Evolutionary conservation across 768 basidiomycete genomes (phyloP).

Genomic region (Leccinum imitatum): DNA sequence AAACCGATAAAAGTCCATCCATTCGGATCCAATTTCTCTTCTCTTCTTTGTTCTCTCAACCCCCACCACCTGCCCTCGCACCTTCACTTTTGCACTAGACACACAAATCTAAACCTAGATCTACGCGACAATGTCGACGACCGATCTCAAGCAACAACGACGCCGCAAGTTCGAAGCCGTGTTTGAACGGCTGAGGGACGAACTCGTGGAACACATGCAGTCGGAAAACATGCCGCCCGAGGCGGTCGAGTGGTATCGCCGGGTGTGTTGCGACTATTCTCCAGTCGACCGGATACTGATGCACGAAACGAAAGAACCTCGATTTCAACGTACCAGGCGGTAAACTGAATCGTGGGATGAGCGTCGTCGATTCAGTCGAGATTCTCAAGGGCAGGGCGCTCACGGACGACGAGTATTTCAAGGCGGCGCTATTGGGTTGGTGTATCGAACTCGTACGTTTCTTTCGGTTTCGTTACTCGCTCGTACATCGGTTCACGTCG

Average conservation of each 20-base stretch:
- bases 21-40: not conserved
- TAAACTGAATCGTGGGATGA: conserved; percentile 96
- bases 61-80: not conserved
- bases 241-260: conserved; percentile 71
- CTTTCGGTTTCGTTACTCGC: not conserved
- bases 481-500: not conserved
- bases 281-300: conserved; percentile 64
- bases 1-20: not conserved
- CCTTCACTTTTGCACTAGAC: not conserved
- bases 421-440: conserved; percentile 91
- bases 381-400: conserved; percentile 75
- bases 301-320: conserved; percentile 73
- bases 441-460: conserved; percentile 85
- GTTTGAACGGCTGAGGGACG: conserved; percentile 70
- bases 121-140: conserved; percentile 20
- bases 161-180: conserved; percentile 70
- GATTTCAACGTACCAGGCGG: conserved; percentile 96
- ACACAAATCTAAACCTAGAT: not conserved
- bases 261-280: conserved; percentile 46
- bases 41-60: not conserved
- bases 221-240: conserved; percentile 79
- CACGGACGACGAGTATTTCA: conserved; percentile 83
- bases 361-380: conserved; percentile 90
- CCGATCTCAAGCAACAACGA: conserved; percentile 40
- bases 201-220: conserved; percentile 69